Conservation (phyloP, 176 grass and related monocot genomes). For the Areca catechu region DNA sequence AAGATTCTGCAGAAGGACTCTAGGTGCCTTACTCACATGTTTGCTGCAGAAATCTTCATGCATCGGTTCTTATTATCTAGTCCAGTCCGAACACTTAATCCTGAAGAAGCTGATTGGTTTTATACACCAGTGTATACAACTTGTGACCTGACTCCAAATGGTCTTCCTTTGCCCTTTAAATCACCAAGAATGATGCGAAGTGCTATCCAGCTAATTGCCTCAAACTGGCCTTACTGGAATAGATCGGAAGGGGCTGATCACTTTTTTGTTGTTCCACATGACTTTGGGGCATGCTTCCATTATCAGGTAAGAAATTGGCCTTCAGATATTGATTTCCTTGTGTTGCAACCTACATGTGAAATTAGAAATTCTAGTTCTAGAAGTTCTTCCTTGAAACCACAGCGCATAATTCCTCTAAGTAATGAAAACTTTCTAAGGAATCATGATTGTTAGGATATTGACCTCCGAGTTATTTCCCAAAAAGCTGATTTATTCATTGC, state of each 20-base stretch:
- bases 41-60: slow-evolving; percentile 87
- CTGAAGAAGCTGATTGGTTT: slow-evolving; percentile 82
- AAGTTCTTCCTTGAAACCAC: no score
- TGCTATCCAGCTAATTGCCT: slow-evolving; percentile 63
- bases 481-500: no score
- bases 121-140: slow-evolving; percentile 77
- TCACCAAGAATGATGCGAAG: slow-evolving; percentile 86
- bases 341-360: no score
- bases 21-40: slow-evolving; percentile 89
- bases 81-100: slow-evolving; percentile 68
- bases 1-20: slow-evolving; percentile 71
- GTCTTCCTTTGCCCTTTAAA: slow-evolving; percentile 72
- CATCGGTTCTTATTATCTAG: slow-evolving; percentile 72
- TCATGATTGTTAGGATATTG: no score
- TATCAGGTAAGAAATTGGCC: slow-evolving; percentile 52
- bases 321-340: no score
- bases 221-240: slow-evolving; percentile 82
- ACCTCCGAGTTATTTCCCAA: no score
- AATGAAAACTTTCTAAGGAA: no score
- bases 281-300: slow-evolving; percentile 93
- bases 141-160: slow-evolving; percentile 65
- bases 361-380: no score
- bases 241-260: slow-evolving; percentile 87
- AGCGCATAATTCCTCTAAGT: no score
- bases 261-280: slow-evolving; percentile 90